Percentiles rank a stretch among this genome's conserved stretches.
These are phyloP conservation scores for Trichothecium sympodiale DNA, from an alignment of 2,329 filamentous ascomycete genomes.

Conservation along the genomic window DNA sequence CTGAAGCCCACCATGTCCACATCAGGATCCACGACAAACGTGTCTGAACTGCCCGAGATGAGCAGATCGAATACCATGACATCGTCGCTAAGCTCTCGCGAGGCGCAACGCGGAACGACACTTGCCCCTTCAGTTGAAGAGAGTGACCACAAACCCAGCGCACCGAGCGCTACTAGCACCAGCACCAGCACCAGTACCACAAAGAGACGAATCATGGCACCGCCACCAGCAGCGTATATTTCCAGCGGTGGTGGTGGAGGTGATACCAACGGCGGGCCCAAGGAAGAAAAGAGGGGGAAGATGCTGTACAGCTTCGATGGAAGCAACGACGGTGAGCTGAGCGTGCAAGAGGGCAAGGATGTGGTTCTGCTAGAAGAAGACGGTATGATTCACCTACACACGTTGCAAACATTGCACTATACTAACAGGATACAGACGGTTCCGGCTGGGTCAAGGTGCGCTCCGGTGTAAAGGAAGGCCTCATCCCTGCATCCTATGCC, in stretches of 20 bases:
- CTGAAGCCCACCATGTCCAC: constrained; percentile 33
- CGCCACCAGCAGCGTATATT: constrained; percentile 74
- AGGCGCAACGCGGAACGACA: constrained; percentile 38
- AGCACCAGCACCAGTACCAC: constrained; percentile 14
- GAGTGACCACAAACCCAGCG: constrained; percentile 17
- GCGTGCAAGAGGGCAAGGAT: constrained; percentile 67
- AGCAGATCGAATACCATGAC: constrained; percentile 69
- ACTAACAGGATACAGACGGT: constrained; percentile 51
- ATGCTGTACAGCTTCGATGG: constrained; percentile 87
- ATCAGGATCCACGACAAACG: constrained; percentile 21
- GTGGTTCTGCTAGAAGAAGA: constrained; percentile 75
- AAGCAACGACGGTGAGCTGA: constrained; percentile 69
- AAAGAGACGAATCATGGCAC: constrained; percentile 68
- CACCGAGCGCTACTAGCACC: constrained; percentile 17
- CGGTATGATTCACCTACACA: constrained; percentile 44
- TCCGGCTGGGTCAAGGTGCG: constrained; percentile 86
- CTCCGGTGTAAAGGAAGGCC: constrained; percentile 61
- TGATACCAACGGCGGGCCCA: constrained; percentile 28
- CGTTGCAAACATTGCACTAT: not conserved
- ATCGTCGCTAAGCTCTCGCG: constrained; percentile 71
- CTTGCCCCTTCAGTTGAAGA: constrained; percentile 37
- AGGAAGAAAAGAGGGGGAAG: constrained; percentile 54
- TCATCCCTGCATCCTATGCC: constrained; percentile 80
- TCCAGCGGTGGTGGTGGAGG: constrained; percentile 48
- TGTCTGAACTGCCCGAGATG: constrained; percentile 55